Evolutionary conservation across 2,329 filamentous ascomycete genomes (phyloP).

Genomic region (Chaetomium sp.): DNA sequence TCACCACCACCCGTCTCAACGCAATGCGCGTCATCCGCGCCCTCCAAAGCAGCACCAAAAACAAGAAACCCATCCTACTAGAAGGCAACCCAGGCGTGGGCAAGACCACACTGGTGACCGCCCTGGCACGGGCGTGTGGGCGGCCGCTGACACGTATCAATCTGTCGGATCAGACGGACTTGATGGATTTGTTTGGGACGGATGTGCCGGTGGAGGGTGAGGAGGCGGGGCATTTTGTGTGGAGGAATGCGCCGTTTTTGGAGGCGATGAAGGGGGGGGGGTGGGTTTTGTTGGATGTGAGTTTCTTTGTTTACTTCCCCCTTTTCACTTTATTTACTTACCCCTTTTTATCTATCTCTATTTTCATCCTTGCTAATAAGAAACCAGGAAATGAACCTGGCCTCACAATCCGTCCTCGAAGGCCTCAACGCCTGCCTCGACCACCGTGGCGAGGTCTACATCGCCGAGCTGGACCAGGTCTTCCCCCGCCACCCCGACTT

Average conservation of each 20-base stretch:
- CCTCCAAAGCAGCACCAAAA: conserved; percentile 58
- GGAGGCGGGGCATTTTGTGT: conserved; percentile 82
- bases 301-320: not conserved
- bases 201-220: conserved; percentile 95
- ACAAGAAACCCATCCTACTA: conserved; percentile 74
- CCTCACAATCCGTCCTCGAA: conserved; percentile 92
- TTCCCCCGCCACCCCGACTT: conserved; percentile 88
- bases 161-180: conserved; percentile 91
- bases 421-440: conserved; percentile 95
- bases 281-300: conserved; percentile 80
- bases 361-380: too few species aligned
- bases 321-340: not conserved
- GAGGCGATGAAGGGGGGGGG: conserved; percentile 94
- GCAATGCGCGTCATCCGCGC: conserved; percentile 86
- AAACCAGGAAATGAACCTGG: conserved; percentile 80
- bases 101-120: conserved; percentile 88
- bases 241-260: conserved; percentile 92
- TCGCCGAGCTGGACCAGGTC: conserved; percentile 89
- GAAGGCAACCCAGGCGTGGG: conserved; percentile 98
- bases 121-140: conserved; percentile 72
- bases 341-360: not conserved
- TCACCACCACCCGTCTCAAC: conserved; percentile 84
- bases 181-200: conserved; percentile 95
- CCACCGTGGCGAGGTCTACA: conserved; percentile 90
- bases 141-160: conserved; percentile 89